A percentile compares a stretch with the other conserved stretches of the same genome.
These are phyloP conservation scores for Cryomyces minteri DNA, from an alignment of 495 filamentous ascomycete genomes.

Conservation along the genomic window DNA sequence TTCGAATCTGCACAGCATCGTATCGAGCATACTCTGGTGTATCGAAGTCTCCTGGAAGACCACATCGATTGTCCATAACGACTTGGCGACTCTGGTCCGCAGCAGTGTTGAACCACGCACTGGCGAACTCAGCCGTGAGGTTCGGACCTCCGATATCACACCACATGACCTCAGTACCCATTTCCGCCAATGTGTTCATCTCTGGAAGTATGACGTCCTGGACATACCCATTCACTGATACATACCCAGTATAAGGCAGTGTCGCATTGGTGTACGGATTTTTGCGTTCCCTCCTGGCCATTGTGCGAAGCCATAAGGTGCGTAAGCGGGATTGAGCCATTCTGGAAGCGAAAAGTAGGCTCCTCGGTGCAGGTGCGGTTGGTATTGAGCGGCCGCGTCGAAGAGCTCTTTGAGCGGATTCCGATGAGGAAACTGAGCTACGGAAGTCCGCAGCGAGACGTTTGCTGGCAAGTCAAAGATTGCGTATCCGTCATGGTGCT, in stretches of 20 bases:
- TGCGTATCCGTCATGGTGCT: slow-evolving; percentile 35
- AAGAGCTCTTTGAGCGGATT: slow-evolving; percentile 31
- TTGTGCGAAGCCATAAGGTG: slow-evolving; percentile 23
- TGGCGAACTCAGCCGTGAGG: slow-evolving; percentile 27
- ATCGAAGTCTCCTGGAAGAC: slow-evolving; percentile 22
- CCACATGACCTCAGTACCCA: slow-evolving; percentile 38
- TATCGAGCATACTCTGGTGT: slow-evolving; percentile 29
- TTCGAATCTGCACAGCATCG: slow-evolving; percentile 27
- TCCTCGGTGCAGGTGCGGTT: slow-evolving; percentile 28
- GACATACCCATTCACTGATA: slow-evolving; percentile 28
- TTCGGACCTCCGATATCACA: slow-evolving; percentile 35
- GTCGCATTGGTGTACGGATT: slow-evolving; percentile 30
- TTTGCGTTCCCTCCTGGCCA: slow-evolving; percentile 25
- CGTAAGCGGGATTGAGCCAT: slow-evolving; percentile 36
- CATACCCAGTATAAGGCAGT: slow-evolving; percentile 30
- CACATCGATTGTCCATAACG: slow-evolving; percentile 32
- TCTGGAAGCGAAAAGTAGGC: slow-evolving; percentile 37
- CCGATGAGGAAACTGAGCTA: slow-evolving; percentile 25
- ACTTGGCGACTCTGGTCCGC: slow-evolving; percentile 25
- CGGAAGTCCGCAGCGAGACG: slow-evolving; percentile 26
- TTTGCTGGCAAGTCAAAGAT: slow-evolving; percentile 29
- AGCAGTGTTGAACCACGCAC: slow-evolving; percentile 26
- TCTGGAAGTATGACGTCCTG: slow-evolving; percentile 30
- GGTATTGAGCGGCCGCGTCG: slow-evolving; percentile 28
- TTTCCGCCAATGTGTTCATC: slow-evolving; percentile 29